Base-by-base conservation (phyloP, 2,329 filamentous ascomycete species). In the Samsoniella hepiali region DNA sequence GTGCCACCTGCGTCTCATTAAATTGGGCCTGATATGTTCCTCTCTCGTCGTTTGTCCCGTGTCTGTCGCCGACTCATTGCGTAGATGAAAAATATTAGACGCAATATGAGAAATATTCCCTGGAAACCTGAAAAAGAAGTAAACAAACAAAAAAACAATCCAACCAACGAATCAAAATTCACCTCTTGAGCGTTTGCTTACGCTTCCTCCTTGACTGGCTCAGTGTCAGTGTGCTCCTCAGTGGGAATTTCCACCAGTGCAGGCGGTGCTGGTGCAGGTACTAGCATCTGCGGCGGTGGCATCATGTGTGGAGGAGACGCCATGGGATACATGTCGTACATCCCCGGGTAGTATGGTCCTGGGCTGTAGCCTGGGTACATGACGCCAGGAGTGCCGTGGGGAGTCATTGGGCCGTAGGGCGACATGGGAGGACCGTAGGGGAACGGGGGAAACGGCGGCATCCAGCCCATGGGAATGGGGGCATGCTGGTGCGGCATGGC, bases 151-250 rank as follows among this genome's bases (percentile, higher is more conserved):
- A 50, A 36, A 49, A 11, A 44, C 3, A 36, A 50, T 59, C 58
- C 58, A 55, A 62, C 40, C 40, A 22, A 55, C 32, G 58, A 60
- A 51, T 13, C 47, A 93, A 94, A 73, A 22, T 94, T 88, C 73
- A 94, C 81, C 81, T 90, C 90, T 79, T 94, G 93, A 36, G 90
- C 93, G 72, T 90, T 22, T 90, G 81, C 85, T 2, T 91, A 93
- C 64, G 90, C 90, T 69, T 88, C 84, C 27, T 89, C 89, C 91
- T 94, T 94, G 65, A 36, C 76, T 63, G n/a, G 29, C 49, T 62
- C 60, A 36, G 42, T 10, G 31, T 31, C 27, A 44, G 13, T n/a
- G 6, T 44, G 50, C 13, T 29, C 40, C n/a, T 57, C 54, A 27
- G 57, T 32, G 8, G 45, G n/a, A 59, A 45, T 44, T 13, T 50